These are phyloP conservation scores for Leccinum solheimii DNA, from an alignment of 1,284 basidiomycete genomes.

Conservation along the genomic window DNA sequence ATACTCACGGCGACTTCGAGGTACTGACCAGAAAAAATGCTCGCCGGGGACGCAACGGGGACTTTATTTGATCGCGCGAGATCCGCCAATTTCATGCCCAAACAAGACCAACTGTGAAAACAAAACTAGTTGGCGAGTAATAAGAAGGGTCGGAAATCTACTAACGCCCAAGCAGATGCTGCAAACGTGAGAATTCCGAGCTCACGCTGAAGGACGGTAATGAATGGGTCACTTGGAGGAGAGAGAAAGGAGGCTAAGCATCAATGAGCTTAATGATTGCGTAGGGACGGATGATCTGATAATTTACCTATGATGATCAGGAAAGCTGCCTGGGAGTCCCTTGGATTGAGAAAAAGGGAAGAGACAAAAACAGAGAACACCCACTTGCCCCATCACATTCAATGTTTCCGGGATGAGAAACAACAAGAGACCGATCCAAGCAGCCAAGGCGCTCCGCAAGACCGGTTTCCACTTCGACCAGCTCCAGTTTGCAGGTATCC, in stretches of 20 bases:
- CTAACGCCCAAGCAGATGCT: slow-evolving; percentile 63
- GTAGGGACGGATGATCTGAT: background rate
- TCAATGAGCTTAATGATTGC: slow-evolving; percentile 3
- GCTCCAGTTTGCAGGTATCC: slow-evolving; percentile 58
- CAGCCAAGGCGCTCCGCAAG: slow-evolving; percentile 62
- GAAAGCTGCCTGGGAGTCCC: slow-evolving; percentile 54
- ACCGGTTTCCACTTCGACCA: slow-evolving; percentile 66
- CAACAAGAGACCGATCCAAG: slow-evolving; percentile 63
- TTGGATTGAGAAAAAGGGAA: slow-evolving; percentile 7
- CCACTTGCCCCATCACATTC: slow-evolving; percentile 59
- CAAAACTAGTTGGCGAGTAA: slow-evolving; percentile 4
- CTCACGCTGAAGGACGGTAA: slow-evolving; percentile 70
- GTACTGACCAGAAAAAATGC: slow-evolving; percentile 52
- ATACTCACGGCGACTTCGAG: slow-evolving; percentile 58
- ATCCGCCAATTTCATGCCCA: slow-evolving; percentile 66
- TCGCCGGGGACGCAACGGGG: slow-evolving; percentile 38
- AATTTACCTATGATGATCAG: slow-evolving; percentile 60
- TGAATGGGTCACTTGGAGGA: slow-evolving; percentile 68
- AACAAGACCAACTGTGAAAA: slow-evolving; percentile 56
- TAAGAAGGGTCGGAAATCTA: slow-evolving; percentile 16
- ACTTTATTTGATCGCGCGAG: slow-evolving; percentile 53
- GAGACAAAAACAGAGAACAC: slow-evolving; percentile 12
- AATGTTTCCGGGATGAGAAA: slow-evolving; percentile 60
- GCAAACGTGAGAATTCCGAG: slow-evolving; percentile 57
- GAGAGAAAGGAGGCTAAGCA: slow-evolving; percentile 60